phyloP scores from a whole-genome alignment of 139 green algal species.

The Chlamydomonas sphaeroides region DNA sequence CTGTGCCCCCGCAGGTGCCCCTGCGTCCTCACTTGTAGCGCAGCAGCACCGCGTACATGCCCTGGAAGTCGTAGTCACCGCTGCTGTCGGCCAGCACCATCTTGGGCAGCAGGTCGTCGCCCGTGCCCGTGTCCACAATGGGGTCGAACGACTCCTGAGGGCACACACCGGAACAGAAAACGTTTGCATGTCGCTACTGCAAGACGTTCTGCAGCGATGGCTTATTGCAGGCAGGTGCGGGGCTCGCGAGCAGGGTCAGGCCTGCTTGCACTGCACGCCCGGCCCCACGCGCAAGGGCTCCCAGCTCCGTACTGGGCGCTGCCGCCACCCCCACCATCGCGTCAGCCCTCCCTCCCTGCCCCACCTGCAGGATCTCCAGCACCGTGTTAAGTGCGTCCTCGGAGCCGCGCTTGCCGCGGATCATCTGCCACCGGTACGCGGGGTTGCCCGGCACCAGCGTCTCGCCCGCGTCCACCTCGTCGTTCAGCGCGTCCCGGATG shows the following conservation, averaged over 20 bases:
- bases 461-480: conserved; percentile 56
- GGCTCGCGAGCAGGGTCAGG: no score
- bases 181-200: no score
- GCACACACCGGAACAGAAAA: no score
- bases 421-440: conserved; percentile 50
- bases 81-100: conserved; percentile 81
- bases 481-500: conserved; percentile 61
- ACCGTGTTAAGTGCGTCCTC: conserved; percentile 35
- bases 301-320: no score
- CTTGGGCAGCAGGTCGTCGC: conserved; percentile 83
- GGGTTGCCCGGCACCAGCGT: conserved; percentile 37
- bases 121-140: conserved; percentile 83
- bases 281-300: no score
- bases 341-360: no score
- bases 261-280: no score
- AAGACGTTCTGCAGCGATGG: no score
- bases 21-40: conserved; percentile 66
- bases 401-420: conserved; percentile 44
- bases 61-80: conserved; percentile 87
- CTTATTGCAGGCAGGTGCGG: no score
- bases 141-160: conserved; percentile 82
- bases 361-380: conserved; percentile 60
- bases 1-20: no score
- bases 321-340: no score
- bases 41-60: conserved; percentile 87